These are phyloP conservation scores for Senna tora DNA, from an alignment of 306 rosid genomes.

Conservation along the genomic window DNA sequence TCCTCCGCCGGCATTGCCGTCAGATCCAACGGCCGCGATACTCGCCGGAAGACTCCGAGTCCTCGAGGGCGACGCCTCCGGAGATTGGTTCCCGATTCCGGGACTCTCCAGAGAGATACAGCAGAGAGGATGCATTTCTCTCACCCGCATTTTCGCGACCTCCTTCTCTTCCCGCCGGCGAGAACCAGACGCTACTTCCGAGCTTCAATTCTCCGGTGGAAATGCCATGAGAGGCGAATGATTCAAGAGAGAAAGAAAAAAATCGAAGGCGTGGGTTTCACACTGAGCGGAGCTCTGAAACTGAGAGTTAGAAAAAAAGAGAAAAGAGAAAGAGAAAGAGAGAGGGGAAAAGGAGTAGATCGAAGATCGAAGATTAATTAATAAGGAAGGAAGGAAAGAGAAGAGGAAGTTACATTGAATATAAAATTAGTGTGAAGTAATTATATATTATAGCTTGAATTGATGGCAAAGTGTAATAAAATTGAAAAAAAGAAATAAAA, in stretches of 20 bases:
- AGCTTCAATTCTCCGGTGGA: background rate
- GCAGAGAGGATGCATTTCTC: constrained; percentile 94
- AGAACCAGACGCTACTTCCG: background rate
- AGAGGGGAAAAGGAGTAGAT: background rate
- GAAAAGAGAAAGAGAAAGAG: no score
- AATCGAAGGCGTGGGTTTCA: background rate
- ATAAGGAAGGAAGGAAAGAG: constrained; percentile 2
- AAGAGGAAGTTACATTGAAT: constrained; percentile 25
- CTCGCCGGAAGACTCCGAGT: constrained; percentile 78
- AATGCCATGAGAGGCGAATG: background rate
- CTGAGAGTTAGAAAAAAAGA: background rate
- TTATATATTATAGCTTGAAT: background rate
- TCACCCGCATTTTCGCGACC: constrained; percentile 66
- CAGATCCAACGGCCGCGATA: constrained; percentile 64
- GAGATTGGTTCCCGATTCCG: constrained; percentile 70
- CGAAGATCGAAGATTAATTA: constrained; percentile 11
- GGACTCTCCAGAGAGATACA: constrained; percentile 86
- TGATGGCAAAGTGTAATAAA: constrained; percentile 1
- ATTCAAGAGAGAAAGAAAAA: no score
- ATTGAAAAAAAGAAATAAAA: background rate
- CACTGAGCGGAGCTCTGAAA: background rate
- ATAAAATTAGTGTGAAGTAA: background rate
- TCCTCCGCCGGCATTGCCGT: constrained; percentile 43
- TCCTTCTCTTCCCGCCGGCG: no score
- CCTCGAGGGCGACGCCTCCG: constrained; percentile 70